Base-by-base conservation (phyloP, 2,329 filamentous ascomycete species). In the Dothistroma pini region DNA sequence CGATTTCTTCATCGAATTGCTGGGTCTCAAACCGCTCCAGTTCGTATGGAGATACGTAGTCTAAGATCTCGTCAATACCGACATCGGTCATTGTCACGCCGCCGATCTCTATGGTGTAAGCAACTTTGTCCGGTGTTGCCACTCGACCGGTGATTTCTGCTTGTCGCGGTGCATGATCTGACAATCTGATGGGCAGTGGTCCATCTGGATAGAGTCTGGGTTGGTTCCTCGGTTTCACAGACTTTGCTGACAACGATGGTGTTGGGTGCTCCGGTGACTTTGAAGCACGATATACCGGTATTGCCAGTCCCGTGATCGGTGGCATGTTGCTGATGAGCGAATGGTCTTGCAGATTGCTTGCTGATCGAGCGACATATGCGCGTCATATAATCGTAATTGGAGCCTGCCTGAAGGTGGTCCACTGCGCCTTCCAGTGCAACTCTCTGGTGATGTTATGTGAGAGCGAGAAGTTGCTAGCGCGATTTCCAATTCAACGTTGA, bases 1-100 rank as follows among this genome's bases (percentile, higher is more conserved):
- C 69, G 1, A 59, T 56, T 54, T 73, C 71, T 31, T 70, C 63
- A 9, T 64, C 64, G 61, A 75, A 75, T 22, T 65, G 61, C 38
- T 60, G 54, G 57, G 73, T 70, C 56, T 75, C 74, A 53, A 66
- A 75, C 2, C 64, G 66, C 58, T 75, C 74, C 22, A 75, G 61
- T 35, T 74, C 69, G 32, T 67, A 63, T n/a, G 71, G 61, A 6
- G 72, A 74, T 14, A 75, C 69, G 58, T 73, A 75, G 21, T 74
- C 68, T 9, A 72, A 60, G 21, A 75, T 66, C 53, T 74, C 71
- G 12, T 71, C 60, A 4, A 74, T 48, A 7, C 62, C 57, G 47
- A 75, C 63, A 47, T 69, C 65, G 4, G 67, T 56, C 2, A 74
- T 58, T 7, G 62, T 54, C 2, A 67, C 63, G 1, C 64, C 60